Percentiles rank a stretch among this genome's conserved stretches.
These are phyloP conservation scores for Malus fusca DNA, from an alignment of 306 rosid species.

Conservation along the genomic window DNA sequence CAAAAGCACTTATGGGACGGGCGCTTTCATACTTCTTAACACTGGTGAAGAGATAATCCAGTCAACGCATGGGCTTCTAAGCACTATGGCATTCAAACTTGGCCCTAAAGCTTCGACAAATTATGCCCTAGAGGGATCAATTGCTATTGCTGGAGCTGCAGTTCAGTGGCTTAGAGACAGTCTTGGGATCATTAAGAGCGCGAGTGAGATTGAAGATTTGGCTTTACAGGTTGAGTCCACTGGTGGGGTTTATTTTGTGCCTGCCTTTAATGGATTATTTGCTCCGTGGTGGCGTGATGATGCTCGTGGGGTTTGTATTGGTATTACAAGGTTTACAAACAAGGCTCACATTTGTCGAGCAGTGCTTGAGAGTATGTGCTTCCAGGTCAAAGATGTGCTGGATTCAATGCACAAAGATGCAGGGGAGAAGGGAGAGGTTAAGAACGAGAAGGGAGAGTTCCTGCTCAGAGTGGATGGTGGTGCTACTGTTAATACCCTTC, in stretches of 20 bases:
- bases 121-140: constrained; percentile 90
- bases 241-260: constrained; percentile 84
- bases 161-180: constrained; percentile 94
- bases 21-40: constrained; percentile 84
- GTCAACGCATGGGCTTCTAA: constrained; percentile 72
- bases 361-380: constrained; percentile 86
- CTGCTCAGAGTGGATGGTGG: constrained; percentile 89
- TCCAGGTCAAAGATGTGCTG: constrained; percentile 82
- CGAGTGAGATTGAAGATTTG: constrained; percentile 61
- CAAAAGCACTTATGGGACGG: constrained; percentile 87
- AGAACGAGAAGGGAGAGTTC: constrained; percentile 34
- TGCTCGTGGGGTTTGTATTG: constrained; percentile 84
- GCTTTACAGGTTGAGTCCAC: constrained; percentile 57
- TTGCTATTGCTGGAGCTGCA: constrained; percentile 98
- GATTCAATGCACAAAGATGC: constrained; percentile 82
- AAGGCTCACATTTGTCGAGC: constrained; percentile 88
- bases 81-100: constrained; percentile 77
- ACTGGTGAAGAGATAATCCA: constrained; percentile 54
- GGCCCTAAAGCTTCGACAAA: constrained; percentile 54
- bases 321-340: constrained; percentile 70
- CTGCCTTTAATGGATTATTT: constrained; percentile 84
- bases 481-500: constrained; percentile 63
- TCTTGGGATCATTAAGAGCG: constrained; percentile 59
- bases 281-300: constrained; percentile 99
- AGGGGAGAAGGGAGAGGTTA: constrained; percentile 22